Evolutionary conservation across 768 basidiomycete genomes (phyloP).

Genomic region (Butyriboletus loyo): DNA sequence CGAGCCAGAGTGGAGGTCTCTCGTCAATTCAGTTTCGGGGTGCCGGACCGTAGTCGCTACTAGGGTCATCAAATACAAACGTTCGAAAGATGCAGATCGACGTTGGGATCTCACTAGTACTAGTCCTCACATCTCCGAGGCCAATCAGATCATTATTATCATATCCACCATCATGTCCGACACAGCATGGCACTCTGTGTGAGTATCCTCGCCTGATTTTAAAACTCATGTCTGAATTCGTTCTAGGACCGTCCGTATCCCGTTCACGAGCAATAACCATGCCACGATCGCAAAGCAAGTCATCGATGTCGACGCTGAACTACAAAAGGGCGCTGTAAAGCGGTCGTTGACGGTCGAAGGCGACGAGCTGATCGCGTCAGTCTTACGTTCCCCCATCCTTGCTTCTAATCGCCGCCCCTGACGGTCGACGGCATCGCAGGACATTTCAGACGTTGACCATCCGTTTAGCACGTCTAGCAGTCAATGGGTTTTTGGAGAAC

Average conservation of each 20-base stretch:
- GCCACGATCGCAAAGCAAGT: conserved; percentile 78
- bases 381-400: conserved; percentile 7
- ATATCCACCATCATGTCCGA: conserved; percentile 30
- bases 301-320: conserved; percentile 83
- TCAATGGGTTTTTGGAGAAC: conserved; percentile 88
- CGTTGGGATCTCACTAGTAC: no score
- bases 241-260: conserved; percentile 66
- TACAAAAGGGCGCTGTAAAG: conserved; percentile 78
- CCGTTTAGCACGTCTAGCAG: conserved; percentile 76
- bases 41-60: no score
- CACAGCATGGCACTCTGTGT: conserved; percentile 55
- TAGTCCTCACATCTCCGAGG: no score
- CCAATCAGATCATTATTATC: no score
- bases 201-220: no score
- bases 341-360: conserved; percentile 66
- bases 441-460: conserved; percentile 77
- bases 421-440: conserved; percentile 34
- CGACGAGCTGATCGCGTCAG: conserved; percentile 74
- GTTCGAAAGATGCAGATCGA: no score
- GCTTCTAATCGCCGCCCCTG: neutral
- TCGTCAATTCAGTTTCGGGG: no score
- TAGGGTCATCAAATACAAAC: no score
- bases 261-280: conserved; percentile 71
- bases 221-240: no score
- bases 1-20: no score